phyloP scores from a whole-genome alignment of 2,329 filamentous ascomycete genomes.

The Claviceps cyperi region DNA sequence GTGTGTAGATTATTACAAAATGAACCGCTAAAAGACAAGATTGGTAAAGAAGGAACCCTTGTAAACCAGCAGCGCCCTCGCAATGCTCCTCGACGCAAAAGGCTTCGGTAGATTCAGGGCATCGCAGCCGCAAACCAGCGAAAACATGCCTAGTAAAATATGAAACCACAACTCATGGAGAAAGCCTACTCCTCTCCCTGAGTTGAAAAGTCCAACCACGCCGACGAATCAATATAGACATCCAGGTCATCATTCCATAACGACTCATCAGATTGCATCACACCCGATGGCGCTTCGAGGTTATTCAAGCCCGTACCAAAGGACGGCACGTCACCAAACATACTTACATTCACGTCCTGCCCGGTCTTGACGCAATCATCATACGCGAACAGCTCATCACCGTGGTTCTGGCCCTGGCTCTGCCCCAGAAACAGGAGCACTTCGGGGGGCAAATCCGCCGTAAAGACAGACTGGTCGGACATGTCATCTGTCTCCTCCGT shows the following conservation, averaged over 20 bases:
- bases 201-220: neutral
- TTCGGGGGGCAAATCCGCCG: neutral
- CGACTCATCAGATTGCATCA: neutral
- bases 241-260: neutral
- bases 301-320: neutral
- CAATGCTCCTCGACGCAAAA: no score
- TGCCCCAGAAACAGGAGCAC: slow-evolving; percentile 1
- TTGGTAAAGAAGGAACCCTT: no score
- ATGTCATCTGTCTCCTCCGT: neutral
- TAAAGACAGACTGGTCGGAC: neutral
- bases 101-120: no score
- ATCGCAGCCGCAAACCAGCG: no score
- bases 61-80: no score
- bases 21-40: no score
- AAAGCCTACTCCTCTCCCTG: neutral
- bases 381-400: neutral
- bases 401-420: neutral
- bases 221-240: neutral
- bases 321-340: neutral
- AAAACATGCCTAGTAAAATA: neutral
- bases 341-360: no score
- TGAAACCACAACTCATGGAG: neutral
- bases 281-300: neutral
- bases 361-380: neutral
- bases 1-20: no score